A percentile compares a stretch with the other conserved stretches of the same genome.
phyloP scores from a whole-genome alignment of 306 rosid species.

The Geum urbanum region DNA sequence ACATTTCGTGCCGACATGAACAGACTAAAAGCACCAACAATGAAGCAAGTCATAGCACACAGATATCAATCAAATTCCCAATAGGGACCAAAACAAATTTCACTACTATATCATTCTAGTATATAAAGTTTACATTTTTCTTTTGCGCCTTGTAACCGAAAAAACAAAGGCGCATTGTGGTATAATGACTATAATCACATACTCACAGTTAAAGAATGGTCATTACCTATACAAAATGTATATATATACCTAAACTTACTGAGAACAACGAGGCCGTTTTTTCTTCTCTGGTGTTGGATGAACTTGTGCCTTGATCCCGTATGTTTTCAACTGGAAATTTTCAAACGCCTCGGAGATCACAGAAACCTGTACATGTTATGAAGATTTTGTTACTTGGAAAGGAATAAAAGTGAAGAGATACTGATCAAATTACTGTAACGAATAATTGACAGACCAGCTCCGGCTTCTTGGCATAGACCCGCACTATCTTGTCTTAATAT shows the following conservation, averaged over 20 bases:
- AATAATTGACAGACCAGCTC: conserved; percentile 63
- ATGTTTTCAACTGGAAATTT: conserved; percentile 73
- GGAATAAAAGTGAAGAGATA: background rate
- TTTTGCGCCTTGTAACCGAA: background rate
- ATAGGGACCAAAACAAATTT: background rate
- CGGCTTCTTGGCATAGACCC: conserved; percentile 91
- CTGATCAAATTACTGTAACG: conserved; percentile 11
- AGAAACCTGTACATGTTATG: conserved; percentile 51
- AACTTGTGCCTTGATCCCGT: conserved; percentile 83
- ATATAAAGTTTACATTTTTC: background rate
- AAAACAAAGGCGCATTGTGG: background rate
- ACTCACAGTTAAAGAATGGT: background rate
- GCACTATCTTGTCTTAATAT: conserved; percentile 83
- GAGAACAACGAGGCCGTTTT: conserved; percentile 43
- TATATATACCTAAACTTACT: background rate
- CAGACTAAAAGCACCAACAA: background rate
- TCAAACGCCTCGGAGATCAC: conserved; percentile 89
- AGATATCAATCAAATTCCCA: background rate
- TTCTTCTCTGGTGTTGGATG: conserved; percentile 83
- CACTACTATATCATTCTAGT: background rate
- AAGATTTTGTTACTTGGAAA: conserved; percentile 17
- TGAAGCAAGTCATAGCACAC: background rate
- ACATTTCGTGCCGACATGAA: conserved; percentile 14
- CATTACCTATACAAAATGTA: conserved; percentile 8
- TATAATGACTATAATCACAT: background rate